A percentile compares a stretch with the other conserved stretches of the same genome.
Conservation (phyloP, 495 filamentous ascomycete species). For the Sordaria brevicollis region DNA sequence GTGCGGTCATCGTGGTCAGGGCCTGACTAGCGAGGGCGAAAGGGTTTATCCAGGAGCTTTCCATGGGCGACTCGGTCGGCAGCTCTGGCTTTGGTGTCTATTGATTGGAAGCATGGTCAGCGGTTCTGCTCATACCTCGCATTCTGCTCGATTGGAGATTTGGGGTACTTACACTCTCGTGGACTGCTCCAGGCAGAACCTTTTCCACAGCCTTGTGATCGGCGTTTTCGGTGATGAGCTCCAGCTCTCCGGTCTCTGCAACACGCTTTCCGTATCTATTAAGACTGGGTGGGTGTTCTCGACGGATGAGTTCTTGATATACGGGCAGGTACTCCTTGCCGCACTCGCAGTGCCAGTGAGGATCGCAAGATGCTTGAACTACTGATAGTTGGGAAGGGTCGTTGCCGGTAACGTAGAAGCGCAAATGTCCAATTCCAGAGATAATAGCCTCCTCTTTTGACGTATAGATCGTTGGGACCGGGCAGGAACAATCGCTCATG, state of each 20-base stretch:
- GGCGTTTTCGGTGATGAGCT: constrained; percentile 12
- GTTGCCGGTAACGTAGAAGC: constrained; percentile 14
- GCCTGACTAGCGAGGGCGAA: neutral
- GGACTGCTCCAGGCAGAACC: neutral
- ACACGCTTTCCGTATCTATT: constrained; percentile 16
- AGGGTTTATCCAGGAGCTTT: neutral
- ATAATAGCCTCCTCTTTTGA: constrained; percentile 10
- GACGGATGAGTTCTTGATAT: constrained; percentile 3
- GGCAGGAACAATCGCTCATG: constrained; percentile 18
- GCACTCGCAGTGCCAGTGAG: constrained; percentile 17
- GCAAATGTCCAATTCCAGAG: constrained; percentile 15
- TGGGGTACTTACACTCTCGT: neutral
- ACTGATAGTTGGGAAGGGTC: constrained; percentile 9
- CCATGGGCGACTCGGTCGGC: neutral
- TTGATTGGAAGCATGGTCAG: constrained; percentile 1
- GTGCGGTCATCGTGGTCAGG: neutral
- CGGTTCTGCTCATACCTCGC: constrained; percentile 8
- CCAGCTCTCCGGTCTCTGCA: constrained; percentile 13
- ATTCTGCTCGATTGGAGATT: neutral
- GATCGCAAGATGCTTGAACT: constrained; percentile 15
- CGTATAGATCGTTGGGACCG: constrained; percentile 12
- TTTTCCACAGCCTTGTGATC: neutral
- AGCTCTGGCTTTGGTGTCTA: neutral
- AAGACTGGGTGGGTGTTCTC: neutral
- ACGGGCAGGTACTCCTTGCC: neutral